Percentiles rank a stretch among this genome's conserved stretches.
phyloP scores from a whole-genome alignment of 805 yeast species.

The Yarrowia sp. region DNA sequence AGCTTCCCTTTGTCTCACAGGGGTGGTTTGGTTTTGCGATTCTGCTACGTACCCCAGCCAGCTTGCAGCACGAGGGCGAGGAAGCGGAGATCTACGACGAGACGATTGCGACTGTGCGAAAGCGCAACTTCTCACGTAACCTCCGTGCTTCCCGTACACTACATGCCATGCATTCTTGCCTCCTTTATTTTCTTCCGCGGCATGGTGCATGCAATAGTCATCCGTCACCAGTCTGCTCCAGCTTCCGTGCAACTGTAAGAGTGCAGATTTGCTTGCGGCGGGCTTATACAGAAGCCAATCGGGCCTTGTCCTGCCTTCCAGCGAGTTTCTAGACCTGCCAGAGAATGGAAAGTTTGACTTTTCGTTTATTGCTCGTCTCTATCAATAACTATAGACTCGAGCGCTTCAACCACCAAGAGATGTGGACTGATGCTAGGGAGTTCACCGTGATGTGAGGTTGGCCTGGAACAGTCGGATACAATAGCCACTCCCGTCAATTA shows the following conservation, averaged over 20 bases:
- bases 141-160: too few species aligned
- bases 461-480: not conserved
- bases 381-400: not conserved
- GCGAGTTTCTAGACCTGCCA: constrained; percentile 6
- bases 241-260: too few species aligned
- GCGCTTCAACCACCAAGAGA: too few species aligned
- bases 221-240: too few species aligned
- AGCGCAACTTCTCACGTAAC: too few species aligned
- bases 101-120: too few species aligned
- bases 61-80: not conserved
- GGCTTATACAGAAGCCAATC: constrained; percentile 1
- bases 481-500: not conserved
- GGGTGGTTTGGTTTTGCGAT: not conserved
- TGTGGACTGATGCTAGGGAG: too few species aligned
- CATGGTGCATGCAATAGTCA: not conserved
- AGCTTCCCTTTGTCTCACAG: constrained; percentile 6
- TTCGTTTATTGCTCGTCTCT: not conserved
- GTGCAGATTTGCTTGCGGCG: not conserved
- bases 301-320: not conserved
- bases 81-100: too few species aligned
- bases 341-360: not conserved
- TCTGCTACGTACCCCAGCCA: constrained; percentile 7
- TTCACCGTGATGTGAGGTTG: not conserved
- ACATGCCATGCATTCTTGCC: too few species aligned
- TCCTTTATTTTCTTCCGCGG: not conserved